A percentile compares a stretch with the other conserved stretches of the same genome.
phyloP scores from a whole-genome alignment of 2,329 filamentous ascomycete species.

The Erysiphe pulchra region DNA sequence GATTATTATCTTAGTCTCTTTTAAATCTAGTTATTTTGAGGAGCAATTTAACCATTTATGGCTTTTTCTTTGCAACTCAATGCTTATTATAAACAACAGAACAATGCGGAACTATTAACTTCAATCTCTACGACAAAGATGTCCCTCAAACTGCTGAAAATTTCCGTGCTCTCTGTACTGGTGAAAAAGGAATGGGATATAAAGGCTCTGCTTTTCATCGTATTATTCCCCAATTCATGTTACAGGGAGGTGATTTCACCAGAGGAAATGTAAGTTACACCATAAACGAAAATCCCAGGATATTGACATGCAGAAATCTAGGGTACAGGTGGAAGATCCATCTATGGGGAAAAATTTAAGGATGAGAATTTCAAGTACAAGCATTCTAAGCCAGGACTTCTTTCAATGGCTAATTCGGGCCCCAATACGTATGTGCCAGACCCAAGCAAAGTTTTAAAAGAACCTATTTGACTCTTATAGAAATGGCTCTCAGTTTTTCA shows the following conservation, averaged over 20 bases:
- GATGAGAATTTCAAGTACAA: conserved; percentile 74
- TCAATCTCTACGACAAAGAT: conserved; percentile 69
- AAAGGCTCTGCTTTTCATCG: conserved; percentile 88
- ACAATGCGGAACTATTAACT: conserved; percentile 62
- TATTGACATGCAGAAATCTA: conserved; percentile 80
- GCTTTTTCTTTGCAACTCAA: neutral
- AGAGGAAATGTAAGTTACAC: conserved; percentile 85
- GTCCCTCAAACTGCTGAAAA: conserved; percentile 84
- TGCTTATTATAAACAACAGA: conserved; percentile 18
- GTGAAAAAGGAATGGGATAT: conserved; percentile 78
- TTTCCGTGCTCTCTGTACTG: conserved; percentile 91
- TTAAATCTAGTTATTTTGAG: neutral
- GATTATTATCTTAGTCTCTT: neutral
- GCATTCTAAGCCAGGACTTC: conserved; percentile 54
- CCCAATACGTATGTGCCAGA: conserved; percentile 65
- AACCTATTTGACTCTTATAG: conserved; percentile 64
- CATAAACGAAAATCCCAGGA: conserved; percentile 88
- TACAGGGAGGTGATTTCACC: conserved; percentile 87
- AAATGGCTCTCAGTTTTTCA: conserved; percentile 94
- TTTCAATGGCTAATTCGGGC: conserved; percentile 91
- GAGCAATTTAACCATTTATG: neutral
- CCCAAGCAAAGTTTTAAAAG: conserved; percentile 54
- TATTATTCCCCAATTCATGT: conserved; percentile 79
- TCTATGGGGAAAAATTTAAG: conserved; percentile 69
- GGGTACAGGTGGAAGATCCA: conserved; percentile 73